phyloP scores from a whole-genome alignment of 805 yeast genomes.

The Grigorovia yakushimaensis region DNA sequence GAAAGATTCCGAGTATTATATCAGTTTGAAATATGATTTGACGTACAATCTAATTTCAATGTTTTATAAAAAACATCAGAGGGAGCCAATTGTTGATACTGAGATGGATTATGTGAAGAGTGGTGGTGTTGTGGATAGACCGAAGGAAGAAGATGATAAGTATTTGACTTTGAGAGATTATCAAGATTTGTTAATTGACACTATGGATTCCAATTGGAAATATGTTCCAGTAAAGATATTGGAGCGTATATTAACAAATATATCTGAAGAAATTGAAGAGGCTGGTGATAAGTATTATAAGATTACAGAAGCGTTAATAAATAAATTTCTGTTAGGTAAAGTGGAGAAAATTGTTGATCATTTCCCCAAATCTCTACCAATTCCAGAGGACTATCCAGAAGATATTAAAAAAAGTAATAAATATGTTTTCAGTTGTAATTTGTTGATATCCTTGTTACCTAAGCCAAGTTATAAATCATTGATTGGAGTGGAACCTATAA shows the following conservation, averaged over 20 bases:
- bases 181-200: slow-evolving; percentile 25
- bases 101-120: slow-evolving; percentile 16
- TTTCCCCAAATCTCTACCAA: slow-evolving; percentile 32
- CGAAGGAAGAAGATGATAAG: slow-evolving; percentile 6
- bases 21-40: slow-evolving; percentile 16
- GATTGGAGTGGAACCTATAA: slow-evolving; percentile 13
- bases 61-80: slow-evolving; percentile 5
- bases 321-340: slow-evolving; percentile 32
- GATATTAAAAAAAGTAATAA: slow-evolving; percentile 31
- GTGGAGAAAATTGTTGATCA: slow-evolving; percentile 27
- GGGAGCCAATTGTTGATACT: slow-evolving; percentile 5
- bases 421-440: slow-evolving; percentile 29
- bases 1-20: slow-evolving; percentile 12
- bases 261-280: slow-evolving; percentile 35
- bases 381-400: slow-evolving; percentile 23
- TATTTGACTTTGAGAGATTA: slow-evolving; percentile 26
- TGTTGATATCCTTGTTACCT: slow-evolving; percentile 40
- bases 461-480: slow-evolving; percentile 31
- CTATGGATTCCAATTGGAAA: slow-evolving; percentile 21
- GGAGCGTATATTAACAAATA: slow-evolving; percentile 19
- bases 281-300: slow-evolving; percentile 38
- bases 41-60: slow-evolving; percentile 21
- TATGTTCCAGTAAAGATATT: slow-evolving; percentile 14
- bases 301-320: slow-evolving; percentile 32
- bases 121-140: not conserved